Base-by-base conservation (phyloP, 768 basidiomycete species). In the Tylopilus balloui region DNA sequence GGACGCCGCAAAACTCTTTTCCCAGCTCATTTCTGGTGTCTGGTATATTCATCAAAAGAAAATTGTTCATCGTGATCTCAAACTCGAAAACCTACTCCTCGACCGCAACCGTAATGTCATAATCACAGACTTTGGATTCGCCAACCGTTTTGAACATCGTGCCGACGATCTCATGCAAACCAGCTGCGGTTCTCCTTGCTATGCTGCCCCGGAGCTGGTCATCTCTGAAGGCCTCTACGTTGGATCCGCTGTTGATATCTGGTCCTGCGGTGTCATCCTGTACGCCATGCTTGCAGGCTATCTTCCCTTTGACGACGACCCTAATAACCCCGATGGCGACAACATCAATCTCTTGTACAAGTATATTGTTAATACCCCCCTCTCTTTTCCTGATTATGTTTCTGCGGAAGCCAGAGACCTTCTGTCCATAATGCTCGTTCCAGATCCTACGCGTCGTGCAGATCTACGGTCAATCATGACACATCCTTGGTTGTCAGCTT, bases 1-100 rank as follows among this genome's bases (percentile, higher is more conserved):
- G 55, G 93, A 97, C 62, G 96, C 96, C 1, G 84, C 89, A 56
- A 93, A 88, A 66, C 85, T 99, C 34, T 99, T 99, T 66, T 91
- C 92, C 15, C 96, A 99, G 70, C 88, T 99, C 68, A 86, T 99
- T 60, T 96, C 93, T 20, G 96, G 95, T 53, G 96, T 99, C 27
- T 92, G 91, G 84, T 99, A 99, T 72, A 92, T 97, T 49, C 96
- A 98, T 72, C 84, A 92, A 70, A 97, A 97, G 78, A 94, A 96
- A 74, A 97, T 99, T 53, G 95, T 98, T 41, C 96, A 99, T 68
- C 91, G 96, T 50, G 95, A 99, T 72, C 86, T 99, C 69, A 99
- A 99, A 72, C 85, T 99, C 56, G 95, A 98, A 73, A 99, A 98
- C 65, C 77, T 99, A 3, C 84, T 99, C 35, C 84, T 99, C 50